phyloP scores from a whole-genome alignment of 2,329 filamentous ascomycete species.

The Exophiala spinifera region DNA sequence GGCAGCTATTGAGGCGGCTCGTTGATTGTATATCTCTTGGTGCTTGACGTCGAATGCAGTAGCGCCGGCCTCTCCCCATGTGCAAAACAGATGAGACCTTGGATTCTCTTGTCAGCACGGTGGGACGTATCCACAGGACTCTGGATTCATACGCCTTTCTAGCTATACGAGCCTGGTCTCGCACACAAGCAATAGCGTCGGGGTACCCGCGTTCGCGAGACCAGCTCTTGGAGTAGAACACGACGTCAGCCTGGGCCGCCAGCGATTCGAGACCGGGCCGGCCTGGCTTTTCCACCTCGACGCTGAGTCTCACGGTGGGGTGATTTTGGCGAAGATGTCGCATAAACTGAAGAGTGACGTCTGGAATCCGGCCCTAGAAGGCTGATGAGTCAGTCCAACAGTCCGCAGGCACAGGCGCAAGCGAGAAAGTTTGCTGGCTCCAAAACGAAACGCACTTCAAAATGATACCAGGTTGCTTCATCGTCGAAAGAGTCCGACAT shows the following conservation, averaged over 20 bases:
- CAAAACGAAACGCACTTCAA: slow-evolving; percentile 57
- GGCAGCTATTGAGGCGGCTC: slow-evolving; percentile 36
- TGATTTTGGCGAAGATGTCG: slow-evolving; percentile 44
- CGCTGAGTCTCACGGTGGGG: slow-evolving; percentile 56
- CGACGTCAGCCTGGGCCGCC: slow-evolving; percentile 62
- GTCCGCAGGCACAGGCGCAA: slow-evolving; percentile 53
- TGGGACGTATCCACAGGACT: too few relatives aligned
- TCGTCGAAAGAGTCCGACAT: slow-evolving; percentile 41
- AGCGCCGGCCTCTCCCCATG: slow-evolving; percentile 59
- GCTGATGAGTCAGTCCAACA: neutral
- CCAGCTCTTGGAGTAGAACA: slow-evolving; percentile 73
- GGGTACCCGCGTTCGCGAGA: slow-evolving; percentile 57
- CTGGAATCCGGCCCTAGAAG: slow-evolving; percentile 59
- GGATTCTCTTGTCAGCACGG: neutral
- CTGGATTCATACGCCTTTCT: slow-evolving; percentile 45
- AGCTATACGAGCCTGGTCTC: slow-evolving; percentile 40
- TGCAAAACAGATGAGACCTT: slow-evolving; percentile 54
- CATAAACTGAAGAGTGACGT: slow-evolving; percentile 60
- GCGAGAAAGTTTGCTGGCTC: too few relatives aligned
- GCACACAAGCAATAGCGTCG: slow-evolving; percentile 53
- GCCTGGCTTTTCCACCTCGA: slow-evolving; percentile 69
- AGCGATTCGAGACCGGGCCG: slow-evolving; percentile 59
- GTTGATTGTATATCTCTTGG: slow-evolving; percentile 37
- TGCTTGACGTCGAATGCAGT: slow-evolving; percentile 42
- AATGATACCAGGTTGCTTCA: slow-evolving; percentile 63